Evolutionary conservation across 805 yeast species (phyloP).

Genomic region (Metschnikowia arizonensis): DNA sequence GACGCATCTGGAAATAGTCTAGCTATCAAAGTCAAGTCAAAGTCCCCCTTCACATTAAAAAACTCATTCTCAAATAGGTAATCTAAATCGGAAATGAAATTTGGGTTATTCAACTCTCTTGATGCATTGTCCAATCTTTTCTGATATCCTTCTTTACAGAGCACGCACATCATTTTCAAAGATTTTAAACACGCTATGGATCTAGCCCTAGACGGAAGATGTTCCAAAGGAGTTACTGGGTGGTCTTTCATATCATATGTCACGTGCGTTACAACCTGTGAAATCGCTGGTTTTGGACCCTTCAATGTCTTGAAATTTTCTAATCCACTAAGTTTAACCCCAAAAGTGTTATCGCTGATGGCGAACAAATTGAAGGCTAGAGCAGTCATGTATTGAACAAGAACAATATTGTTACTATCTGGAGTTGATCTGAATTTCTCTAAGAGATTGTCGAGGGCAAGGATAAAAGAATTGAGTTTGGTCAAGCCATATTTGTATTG

Average conservation of each 20-base stretch:
- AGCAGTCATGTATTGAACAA: conserved; percentile 34
- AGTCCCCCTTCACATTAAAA: conserved; percentile 20
- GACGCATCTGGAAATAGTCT: conserved; percentile 5
- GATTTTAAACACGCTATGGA: conserved; percentile 26
- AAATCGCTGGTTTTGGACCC: conserved; percentile 23
- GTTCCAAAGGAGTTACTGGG: conserved; percentile 28
- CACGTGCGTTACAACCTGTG: conserved; percentile 34
- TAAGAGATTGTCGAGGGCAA: conserved; percentile 11
- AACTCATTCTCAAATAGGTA: conserved; percentile 19
- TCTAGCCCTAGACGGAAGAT: conserved; percentile 24
- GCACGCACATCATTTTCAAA: conserved; percentile 25
- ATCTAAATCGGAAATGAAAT: conserved; percentile 21
- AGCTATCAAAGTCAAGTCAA: conserved; percentile 23
- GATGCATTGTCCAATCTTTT: conserved; percentile 31
- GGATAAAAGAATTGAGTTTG: conserved; percentile 39
- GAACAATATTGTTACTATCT: conserved; percentile 17
- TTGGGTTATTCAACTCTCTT: conserved; percentile 18
- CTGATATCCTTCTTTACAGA: conserved; percentile 36
- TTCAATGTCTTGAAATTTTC: conserved; percentile 28
- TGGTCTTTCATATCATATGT: conserved; percentile 40
- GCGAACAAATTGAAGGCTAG: conserved; percentile 32
- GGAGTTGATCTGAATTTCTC: neutral
- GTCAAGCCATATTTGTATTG: conserved; percentile 54
- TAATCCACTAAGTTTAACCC: conserved; percentile 25
- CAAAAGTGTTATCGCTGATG: conserved; percentile 34